These are phyloP conservation scores for Suillus subalutaceus DNA, from an alignment of 768 basidiomycete genomes.

Conservation along the genomic window DNA sequence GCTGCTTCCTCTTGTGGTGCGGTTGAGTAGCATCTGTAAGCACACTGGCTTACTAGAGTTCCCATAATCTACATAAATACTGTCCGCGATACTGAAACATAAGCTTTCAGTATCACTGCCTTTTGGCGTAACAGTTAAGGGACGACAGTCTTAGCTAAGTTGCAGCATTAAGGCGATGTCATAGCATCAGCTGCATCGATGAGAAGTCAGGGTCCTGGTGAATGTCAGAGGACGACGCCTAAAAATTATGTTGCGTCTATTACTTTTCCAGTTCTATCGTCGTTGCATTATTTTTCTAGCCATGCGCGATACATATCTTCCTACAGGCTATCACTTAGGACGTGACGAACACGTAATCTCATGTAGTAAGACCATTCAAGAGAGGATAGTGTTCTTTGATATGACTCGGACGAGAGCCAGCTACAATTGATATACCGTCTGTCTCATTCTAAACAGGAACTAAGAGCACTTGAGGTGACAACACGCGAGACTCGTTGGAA, in stretches of 20 bases:
- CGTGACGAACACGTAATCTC: background rate
- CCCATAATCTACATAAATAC: too few species aligned
- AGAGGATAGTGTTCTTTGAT: background rate
- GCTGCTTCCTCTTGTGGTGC: slow-evolving; percentile 84
- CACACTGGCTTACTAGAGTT: too few species aligned
- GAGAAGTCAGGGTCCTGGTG: background rate
- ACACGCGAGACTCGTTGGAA: background rate
- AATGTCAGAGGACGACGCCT: background rate
- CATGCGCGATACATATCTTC: background rate
- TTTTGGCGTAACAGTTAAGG: too few species aligned
- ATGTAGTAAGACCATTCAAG: background rate
- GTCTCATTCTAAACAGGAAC: background rate
- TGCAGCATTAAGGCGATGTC: too few species aligned
- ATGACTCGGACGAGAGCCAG: too few species aligned
- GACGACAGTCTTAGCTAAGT: background rate
- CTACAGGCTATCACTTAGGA: background rate
- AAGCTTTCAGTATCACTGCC: too few species aligned
- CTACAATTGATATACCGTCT: background rate
- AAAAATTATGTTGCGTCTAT: background rate
- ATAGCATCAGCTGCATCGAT: background rate
- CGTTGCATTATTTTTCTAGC: background rate
- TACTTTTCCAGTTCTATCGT: background rate
- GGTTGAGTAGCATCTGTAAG: slow-evolving; percentile 46
- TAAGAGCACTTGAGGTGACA: background rate
- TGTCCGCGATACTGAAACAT: too few species aligned